Conservation (phyloP, 1,139 yeast genomes). For the Hemisphaericaspora xylanilytica region DNA sequence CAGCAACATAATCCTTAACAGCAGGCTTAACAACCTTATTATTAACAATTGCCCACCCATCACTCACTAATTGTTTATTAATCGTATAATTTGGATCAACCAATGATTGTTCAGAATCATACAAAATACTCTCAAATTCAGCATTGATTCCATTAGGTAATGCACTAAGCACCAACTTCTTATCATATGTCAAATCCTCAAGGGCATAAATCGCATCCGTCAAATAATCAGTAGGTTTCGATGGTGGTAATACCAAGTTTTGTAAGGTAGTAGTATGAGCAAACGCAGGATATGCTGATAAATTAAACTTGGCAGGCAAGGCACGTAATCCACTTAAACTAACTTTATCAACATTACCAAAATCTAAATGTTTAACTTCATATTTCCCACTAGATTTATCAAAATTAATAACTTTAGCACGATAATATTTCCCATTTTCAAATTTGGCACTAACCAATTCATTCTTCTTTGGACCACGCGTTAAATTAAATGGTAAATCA, state of each 20-base stretch:
- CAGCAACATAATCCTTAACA: conserved; percentile 35
- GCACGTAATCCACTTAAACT: conserved; percentile 47
- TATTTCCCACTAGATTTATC: conserved; percentile 48
- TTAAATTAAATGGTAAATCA: conserved; percentile 49
- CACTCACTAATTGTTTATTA: conserved; percentile 58
- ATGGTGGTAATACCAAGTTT: conserved; percentile 59
- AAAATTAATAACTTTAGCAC: conserved; percentile 54
- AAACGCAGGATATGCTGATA: conserved; percentile 47
- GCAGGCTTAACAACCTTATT: conserved; percentile 31
- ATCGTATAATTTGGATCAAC: conserved; percentile 59
- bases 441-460: conserved; percentile 61
- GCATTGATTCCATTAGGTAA: conserved; percentile 39
- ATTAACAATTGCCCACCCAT: conserved; percentile 67
- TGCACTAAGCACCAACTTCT: conserved; percentile 59
- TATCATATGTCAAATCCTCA: conserved; percentile 53
- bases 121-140: conserved; percentile 53
- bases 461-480: conserved; percentile 50
- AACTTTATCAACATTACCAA: conserved; percentile 58
- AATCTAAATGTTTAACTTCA: conserved; percentile 62
- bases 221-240: conserved; percentile 55
- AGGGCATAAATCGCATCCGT: conserved; percentile 58
- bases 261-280: conserved; percentile 59
- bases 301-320: conserved; percentile 53
- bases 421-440: conserved; percentile 55
- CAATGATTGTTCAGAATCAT: conserved; percentile 58